Percentiles rank a stretch among this genome's conserved stretches.
These are phyloP conservation scores for Paecilomyces dactylethromorphus DNA, from an alignment of 2,329 filamentous ascomycete species.

Conservation along the genomic window DNA sequence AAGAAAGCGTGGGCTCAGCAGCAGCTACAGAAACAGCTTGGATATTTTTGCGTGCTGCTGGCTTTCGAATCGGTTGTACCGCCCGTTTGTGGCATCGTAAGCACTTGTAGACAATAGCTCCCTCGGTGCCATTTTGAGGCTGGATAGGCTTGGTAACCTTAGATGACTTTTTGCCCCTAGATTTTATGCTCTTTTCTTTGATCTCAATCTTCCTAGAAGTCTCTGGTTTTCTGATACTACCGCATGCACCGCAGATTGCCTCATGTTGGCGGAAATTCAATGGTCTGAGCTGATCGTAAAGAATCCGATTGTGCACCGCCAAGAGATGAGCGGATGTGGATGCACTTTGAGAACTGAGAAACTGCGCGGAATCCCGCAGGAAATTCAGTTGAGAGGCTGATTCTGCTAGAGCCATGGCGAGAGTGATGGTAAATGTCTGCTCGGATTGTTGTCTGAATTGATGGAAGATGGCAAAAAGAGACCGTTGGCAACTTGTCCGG, in stretches of 20 bases:
- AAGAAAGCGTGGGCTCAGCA: slow-evolving; percentile 3
- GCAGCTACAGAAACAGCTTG: slow-evolving; percentile 4
- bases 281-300: slow-evolving; percentile 26
- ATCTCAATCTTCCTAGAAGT: slow-evolving; percentile 22
- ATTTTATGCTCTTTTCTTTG: slow-evolving; percentile 11
- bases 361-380: slow-evolving; percentile 28
- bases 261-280: slow-evolving; percentile 25
- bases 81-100: slow-evolving; percentile 29
- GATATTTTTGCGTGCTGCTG: slow-evolving; percentile 6
- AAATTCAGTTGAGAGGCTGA: slow-evolving; percentile 24
- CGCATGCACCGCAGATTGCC: slow-evolving; percentile 34
- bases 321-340: slow-evolving; percentile 38
- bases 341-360: slow-evolving; percentile 24
- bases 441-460: neutral
- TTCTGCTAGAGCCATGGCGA: slow-evolving; percentile 14
- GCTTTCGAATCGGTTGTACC: slow-evolving; percentile 17
- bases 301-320: slow-evolving; percentile 28
- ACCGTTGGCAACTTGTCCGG: neutral
- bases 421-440: neutral
- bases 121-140: slow-evolving; percentile 7
- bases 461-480: neutral
- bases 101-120: slow-evolving; percentile 29
- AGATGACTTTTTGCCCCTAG: slow-evolving; percentile 5
- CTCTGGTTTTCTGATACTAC: slow-evolving; percentile 25
- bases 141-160: slow-evolving; percentile 3